Base-by-base conservation (phyloP, 108 stramenopile species). In the Pseudonitzschia pungens region DNA sequence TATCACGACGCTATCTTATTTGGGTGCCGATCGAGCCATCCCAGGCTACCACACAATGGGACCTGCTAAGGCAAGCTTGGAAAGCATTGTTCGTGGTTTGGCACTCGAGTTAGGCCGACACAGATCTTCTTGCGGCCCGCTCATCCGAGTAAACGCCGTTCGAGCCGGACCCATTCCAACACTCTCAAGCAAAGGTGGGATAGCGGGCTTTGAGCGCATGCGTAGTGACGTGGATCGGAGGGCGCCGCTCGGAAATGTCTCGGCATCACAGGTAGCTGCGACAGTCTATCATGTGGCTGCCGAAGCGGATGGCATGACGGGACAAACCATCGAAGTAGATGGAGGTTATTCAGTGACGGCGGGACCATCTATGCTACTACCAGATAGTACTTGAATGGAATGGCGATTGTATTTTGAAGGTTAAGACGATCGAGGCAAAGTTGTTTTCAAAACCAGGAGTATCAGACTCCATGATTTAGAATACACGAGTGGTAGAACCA, bases 11-110 rank as follows among this genome's bases (percentile, higher is more conserved):
- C 71, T 90, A 36, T 78, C 89, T 0, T 90, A 86, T 65, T 51
- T 86, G 36, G 89, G 89, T 11, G 81, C 86, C 0, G 72, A 64
- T 51, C 84, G 86, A 33, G 89, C 85, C 36, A 77, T 87, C 32
- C 84, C 81, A 22, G 74, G 77, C 16, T 90, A 90, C 51, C 53
- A 86, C 54, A 69, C 79, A 58, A 90, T 90, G 89, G 89, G 89
- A n/a, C 86, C 89, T 3, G 86, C 83, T 73, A 87, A 90, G 75
- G 89, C 84, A 14, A 71, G 79, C 45, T 73, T 87, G 56, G 89
- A 87, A 64, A 71, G 77, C 14, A 62, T 75, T 26, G 78, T 84
- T 24, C 64, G 86, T 24, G 84, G 78, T 7, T 54, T 90, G 52
- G 89, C 89, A 14, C 20, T 77, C 65, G 89, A 90, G 51, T 67